Base-by-base conservation (phyloP, 306 rosid genomes). In the Begonia peltatifolia region DNA sequence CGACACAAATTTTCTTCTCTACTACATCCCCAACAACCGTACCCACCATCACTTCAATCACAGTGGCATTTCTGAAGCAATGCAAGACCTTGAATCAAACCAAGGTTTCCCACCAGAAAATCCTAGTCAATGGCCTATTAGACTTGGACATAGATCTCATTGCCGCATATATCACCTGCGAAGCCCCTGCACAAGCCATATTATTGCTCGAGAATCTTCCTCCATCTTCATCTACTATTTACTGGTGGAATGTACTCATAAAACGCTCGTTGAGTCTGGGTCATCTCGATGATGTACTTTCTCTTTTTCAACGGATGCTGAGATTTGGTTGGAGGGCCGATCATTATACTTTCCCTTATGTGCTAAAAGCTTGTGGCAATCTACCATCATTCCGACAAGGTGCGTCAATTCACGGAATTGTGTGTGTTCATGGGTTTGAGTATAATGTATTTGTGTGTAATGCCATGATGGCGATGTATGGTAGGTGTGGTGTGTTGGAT, bases 201-300 rank as follows among this genome's bases (percentile, higher is more conserved):
- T 42, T 12, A 13, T 55, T 80, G 52, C 82, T 87, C 38, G 56
- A 78, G 57, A 63, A 61, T 46, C 75, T 78, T 18, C 22, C 51
- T 11, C 93, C 89, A 1, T 71, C 71, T 1, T 52, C 68, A 0
- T 35, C 54, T 3, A 43, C 62, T 5, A 78, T 87, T 42, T 87
- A 46, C 56, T 83, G 94, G 96, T 87, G 96, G 96, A 83, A 87
- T 20, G 82, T 73, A 8, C 62, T 83, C 47, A 83, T 87, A 46
- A 69, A 84, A 56, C 68, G 18, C 6, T 64, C 84, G 4, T 61
- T 87, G 43, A 74, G 68, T 23, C 63, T 46, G 2, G 71, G 72
- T 22, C 25, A 46, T 11, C 68, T 64, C n/a, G 22, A 16, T 36
- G 57, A 65, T 1, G 86, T 63, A n/a, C 68, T 83, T 9, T 12